A percentile compares a stretch with the other conserved stretches of the same genome.
Conservation (phyloP, 257 asterid species). For the Solanum lycopersicoides region DNA sequence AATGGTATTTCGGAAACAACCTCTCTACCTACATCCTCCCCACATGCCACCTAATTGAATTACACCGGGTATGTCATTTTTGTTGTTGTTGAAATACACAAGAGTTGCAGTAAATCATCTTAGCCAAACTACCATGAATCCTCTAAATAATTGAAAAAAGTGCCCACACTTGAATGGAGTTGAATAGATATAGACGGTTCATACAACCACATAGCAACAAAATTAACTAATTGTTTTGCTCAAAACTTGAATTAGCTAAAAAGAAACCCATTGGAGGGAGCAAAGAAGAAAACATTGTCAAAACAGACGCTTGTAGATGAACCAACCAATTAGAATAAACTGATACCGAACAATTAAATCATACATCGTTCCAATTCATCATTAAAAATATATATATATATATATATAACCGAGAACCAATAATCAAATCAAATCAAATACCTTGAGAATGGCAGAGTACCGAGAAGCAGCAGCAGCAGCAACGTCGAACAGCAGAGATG, state of each 20-base stretch:
- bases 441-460: not conserved
- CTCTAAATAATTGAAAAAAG: not conserved
- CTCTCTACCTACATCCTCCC: not conserved
- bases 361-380: not conserved
- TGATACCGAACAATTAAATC: not conserved
- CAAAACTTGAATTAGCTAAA: not conserved
- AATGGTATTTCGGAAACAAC: not conserved
- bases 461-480: not conserved
- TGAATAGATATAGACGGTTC: not conserved
- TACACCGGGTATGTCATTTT: not conserved
- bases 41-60: not conserved
- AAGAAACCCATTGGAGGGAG: not conserved
- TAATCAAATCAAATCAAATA: not conserved
- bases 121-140: not conserved
- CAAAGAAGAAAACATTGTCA: not conserved
- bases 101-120: not conserved
- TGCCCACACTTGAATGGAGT: not conserved
- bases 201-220: not conserved
- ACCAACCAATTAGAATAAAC: not conserved
- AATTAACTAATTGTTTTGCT: not conserved
- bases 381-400: no score
- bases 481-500: not conserved
- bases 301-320: not conserved
- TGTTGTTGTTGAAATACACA: not conserved
- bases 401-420: not conserved